Base-by-base conservation (phyloP, 371 early-diverging fungal species). In the Spiromyces aspiralis region DNA sequence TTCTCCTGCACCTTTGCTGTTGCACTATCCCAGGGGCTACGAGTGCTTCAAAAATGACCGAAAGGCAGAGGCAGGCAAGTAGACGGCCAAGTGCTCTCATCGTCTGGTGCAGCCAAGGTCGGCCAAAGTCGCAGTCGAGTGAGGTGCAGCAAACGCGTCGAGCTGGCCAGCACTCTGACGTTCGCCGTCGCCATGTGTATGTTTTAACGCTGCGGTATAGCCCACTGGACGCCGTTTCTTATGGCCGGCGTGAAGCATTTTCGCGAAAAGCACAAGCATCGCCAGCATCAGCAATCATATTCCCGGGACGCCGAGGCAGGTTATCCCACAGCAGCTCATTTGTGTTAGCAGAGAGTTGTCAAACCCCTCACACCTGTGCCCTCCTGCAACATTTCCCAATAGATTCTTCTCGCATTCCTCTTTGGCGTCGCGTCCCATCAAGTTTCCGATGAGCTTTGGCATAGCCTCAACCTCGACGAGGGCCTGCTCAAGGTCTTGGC, bases 161-260 rank as follows among this genome's bases (percentile, higher is more conserved):
- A n/a, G n/a, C n/a, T n/a, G n/a, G n/a, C n/a, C n/a, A n/a, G n/a
- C n/a, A n/a, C n/a, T n/a, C n/a, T n/a, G n/a, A n/a, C n/a, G n/a
- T n/a, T n/a, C n/a, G n/a, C n/a, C n/a, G n/a, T n/a, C n/a, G n/a
- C n/a, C n/a, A n/a, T n/a, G n/a, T n/a, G n/a, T n/a, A n/a, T n/a
- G n/a, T n/a, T n/a, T n/a, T n/a, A n/a, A n/a, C 16, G 6, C 35
- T 35, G 35, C 6, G 16, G 6, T 35, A 16, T 35, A 0, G 90
- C 90, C 4, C 90, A 89, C 63, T 89, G 90, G 90, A 81, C 84
- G 23, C 77, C 80, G 12, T 87, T 89, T 59, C 78, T 83, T 47
- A 72, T 74, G 48, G 67, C 74, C 13, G 77, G 83, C 0, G 58
- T 85, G 4, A 55, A 66, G 10, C 75, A 84, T 61, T 69, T 86